phyloP scores from a whole-genome alignment of 495 filamentous ascomycete species.

The Penicillium dipodomyicola region DNA sequence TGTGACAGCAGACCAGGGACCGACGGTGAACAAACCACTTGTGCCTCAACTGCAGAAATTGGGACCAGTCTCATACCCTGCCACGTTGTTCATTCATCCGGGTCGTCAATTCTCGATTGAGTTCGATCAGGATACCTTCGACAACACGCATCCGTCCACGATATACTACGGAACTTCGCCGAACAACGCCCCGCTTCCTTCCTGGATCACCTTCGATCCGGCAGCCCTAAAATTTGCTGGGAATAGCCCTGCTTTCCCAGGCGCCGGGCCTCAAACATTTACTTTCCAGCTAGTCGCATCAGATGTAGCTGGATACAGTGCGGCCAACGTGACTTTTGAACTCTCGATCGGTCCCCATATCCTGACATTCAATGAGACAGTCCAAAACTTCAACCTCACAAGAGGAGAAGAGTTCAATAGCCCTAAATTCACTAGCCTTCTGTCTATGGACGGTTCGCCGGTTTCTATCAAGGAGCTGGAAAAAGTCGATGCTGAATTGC shows the following conservation, averaged over 20 bases:
- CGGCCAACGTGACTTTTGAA: conserved; percentile 61
- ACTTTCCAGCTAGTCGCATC: conserved; percentile 74
- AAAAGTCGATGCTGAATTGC: conserved; percentile 51
- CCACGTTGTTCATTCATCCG: conserved; percentile 46
- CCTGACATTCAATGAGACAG: conserved; percentile 57
- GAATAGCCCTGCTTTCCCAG: conserved; percentile 63
- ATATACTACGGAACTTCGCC: conserved; percentile 74
- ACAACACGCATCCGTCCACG: conserved; percentile 44
- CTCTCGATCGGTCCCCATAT: conserved; percentile 69
- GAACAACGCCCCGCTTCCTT: conserved; percentile 79
- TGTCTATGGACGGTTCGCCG: conserved; percentile 62
- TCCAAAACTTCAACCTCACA: conserved; percentile 59
- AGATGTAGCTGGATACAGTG: conserved; percentile 74
- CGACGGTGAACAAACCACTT: conserved; percentile 46
- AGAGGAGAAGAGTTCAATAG: conserved; percentile 55
- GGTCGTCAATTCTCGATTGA: conserved; percentile 43
- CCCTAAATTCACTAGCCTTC: conserved; percentile 46
- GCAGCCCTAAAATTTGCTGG: conserved; percentile 66
- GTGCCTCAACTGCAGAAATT: conserved; percentile 46
- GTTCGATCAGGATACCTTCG: conserved; percentile 50
- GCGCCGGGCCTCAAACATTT: conserved; percentile 68
- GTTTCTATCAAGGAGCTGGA: conserved; percentile 46
- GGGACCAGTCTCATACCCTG: conserved; percentile 47
- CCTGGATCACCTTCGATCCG: conserved; percentile 78
- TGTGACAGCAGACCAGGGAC: conserved; percentile 55